Evolutionary conservation across 208 protist species (phyloP).

Genomic region (Trypanosoma melophagium): DNA sequence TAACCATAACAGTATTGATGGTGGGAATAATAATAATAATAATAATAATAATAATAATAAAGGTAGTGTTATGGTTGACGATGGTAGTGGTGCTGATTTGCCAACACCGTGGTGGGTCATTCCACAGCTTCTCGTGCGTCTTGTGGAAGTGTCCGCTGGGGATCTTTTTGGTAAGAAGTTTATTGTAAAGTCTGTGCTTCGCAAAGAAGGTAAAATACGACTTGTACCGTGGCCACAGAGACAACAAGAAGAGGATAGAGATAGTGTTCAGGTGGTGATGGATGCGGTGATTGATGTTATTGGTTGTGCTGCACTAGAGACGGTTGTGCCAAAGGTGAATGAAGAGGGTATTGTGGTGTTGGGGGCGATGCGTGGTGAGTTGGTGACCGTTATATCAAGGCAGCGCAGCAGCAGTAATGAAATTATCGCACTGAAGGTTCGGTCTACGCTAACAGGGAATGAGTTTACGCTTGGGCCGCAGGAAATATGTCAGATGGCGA

Average conservation of each 20-base stretch:
- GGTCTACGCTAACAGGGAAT: conserved; percentile 35
- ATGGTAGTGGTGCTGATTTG: not conserved
- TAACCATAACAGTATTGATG: not conserved
- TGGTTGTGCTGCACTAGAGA: conserved; percentile 62
- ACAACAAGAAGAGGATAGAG: too few relatives aligned
- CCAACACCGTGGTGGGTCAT: conserved; percentile 68
- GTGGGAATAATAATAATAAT: conserved; percentile 3
- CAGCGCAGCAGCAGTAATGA: conserved; percentile 40
- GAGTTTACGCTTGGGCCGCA: conserved; percentile 44
- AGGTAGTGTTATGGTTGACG: not conserved
- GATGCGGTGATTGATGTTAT: conserved; percentile 46
- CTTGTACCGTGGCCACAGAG: conserved; percentile 24
- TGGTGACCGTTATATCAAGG: conserved; percentile 49
- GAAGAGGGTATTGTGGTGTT: conserved; percentile 63
- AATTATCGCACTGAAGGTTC: conserved; percentile 49
- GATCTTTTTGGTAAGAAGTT: conserved; percentile 68
- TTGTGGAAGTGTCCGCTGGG: conserved; percentile 54
- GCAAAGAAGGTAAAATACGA: conserved; percentile 55
- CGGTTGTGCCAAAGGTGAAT: conserved; percentile 70
- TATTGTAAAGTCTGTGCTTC: conserved; percentile 48
- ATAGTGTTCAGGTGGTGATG: too few relatives aligned
- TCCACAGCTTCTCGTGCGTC: conserved; percentile 67
- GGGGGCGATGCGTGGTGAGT: conserved; percentile 55
- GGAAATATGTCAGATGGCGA: conserved; percentile 48
- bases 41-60: conserved; percentile 1